Evolutionary conservation across 192 early-diverging fungal species (phyloP).

Genomic region (Mortierella hygrophila): DNA sequence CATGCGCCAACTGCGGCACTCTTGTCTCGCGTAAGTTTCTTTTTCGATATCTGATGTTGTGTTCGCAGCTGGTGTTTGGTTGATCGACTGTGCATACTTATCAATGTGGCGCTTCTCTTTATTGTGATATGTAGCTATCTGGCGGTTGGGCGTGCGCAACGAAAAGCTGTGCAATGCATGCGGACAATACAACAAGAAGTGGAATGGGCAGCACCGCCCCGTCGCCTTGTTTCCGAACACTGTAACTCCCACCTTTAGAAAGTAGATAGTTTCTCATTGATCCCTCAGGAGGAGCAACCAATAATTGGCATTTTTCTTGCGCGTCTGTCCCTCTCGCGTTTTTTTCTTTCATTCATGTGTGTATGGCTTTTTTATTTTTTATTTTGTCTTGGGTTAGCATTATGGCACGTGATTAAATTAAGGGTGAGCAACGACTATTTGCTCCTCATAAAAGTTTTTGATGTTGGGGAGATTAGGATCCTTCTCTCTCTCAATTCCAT

Average conservation of each 20-base stretch:
- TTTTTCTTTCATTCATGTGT: background rate
- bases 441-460: background rate
- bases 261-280: constrained; percentile 16
- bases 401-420: background rate
- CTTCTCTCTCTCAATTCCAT: constrained; percentile 57
- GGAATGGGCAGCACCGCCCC: constrained; percentile 43
- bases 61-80: background rate
- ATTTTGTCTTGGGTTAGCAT: too few relatives aligned
- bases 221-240: constrained; percentile 43
- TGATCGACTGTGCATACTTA: too few relatives aligned
- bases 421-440: background rate
- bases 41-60: constrained; percentile 1
- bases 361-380: background rate
- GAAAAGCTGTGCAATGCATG: constrained; percentile 53
- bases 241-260: constrained; percentile 34
- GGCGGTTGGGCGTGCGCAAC: constrained; percentile 42
- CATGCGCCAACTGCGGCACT: constrained; percentile 44
- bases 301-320: background rate
- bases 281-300: background rate
- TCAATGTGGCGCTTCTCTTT: background rate
- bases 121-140: constrained; percentile 27
- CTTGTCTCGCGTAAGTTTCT: constrained; percentile 47
- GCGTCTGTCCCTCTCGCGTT: background rate
- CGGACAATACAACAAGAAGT: constrained; percentile 53
- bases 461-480: constrained; percentile 10